Conservation (phyloP, 495 filamentous ascomycete species). For the Neurospora sp. region DNA sequence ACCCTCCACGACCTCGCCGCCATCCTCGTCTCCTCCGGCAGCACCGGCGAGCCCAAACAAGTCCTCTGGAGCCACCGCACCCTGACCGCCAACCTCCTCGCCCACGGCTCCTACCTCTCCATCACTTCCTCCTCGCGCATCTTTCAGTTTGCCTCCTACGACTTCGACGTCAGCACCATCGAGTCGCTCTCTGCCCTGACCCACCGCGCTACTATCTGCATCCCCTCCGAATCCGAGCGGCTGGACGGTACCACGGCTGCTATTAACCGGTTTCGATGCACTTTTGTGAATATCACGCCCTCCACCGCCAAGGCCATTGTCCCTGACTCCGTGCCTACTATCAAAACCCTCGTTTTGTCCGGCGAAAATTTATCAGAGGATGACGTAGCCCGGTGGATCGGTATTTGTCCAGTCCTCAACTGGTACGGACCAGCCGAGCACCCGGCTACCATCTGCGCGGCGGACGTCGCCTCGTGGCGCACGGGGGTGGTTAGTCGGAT, state of each 20-base stretch:
- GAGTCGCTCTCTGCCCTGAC: constrained; percentile 50
- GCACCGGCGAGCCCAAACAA: constrained; percentile 28
- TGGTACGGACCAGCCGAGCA: constrained; percentile 21
- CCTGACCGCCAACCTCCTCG: constrained; percentile 24
- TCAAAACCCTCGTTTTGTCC: constrained; percentile 17
- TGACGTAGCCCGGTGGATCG: constrained; percentile 10
- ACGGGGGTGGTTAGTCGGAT: not conserved
- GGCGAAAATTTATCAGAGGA: constrained; percentile 17
- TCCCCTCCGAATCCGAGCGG: constrained; percentile 19
- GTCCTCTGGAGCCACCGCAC: constrained; percentile 41
- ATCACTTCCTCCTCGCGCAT: constrained; percentile 31
- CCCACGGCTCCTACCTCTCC: constrained; percentile 28
- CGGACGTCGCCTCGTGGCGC: not conserved
- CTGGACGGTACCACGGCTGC: constrained; percentile 5
- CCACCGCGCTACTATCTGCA: constrained; percentile 19
- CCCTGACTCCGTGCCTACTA: constrained; percentile 18
- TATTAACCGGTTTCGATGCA: constrained; percentile 10
- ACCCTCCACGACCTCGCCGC: constrained; percentile 28
- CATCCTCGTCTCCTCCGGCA: constrained; percentile 29
- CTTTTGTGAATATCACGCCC: constrained; percentile 18
- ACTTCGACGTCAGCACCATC: constrained; percentile 47
- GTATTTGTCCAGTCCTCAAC: constrained; percentile 13
- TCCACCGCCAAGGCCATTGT: constrained; percentile 14
- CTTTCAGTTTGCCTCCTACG: constrained; percentile 50
- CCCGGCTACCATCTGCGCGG: constrained; percentile 10